Percentiles rank a stretch among this genome's conserved stretches.
Conservation (phyloP, 2,329 filamentous ascomycete genomes). For the Xylariales sp. region DNA sequence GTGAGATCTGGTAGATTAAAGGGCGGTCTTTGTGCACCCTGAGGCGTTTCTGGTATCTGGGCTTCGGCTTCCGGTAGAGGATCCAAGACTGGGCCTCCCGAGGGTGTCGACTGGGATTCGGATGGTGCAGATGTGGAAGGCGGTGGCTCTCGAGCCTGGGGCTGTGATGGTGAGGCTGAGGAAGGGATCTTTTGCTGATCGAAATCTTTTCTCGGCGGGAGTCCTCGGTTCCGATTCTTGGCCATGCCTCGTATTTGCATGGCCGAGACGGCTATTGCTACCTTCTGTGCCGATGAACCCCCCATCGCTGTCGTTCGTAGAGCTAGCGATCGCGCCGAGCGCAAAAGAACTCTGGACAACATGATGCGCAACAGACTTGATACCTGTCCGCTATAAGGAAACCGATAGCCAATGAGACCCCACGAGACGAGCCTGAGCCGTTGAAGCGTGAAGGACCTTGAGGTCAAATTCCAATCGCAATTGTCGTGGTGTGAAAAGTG, state of each 20-base stretch:
- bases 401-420: no score
- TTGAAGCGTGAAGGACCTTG: background rate
- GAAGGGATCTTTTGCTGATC: conserved; percentile 9
- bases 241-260: conserved; percentile 42
- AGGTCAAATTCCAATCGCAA: no score
- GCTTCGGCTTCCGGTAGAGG: conserved; percentile 5
- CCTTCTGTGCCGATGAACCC: conserved; percentile 23
- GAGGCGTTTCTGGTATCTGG: conserved; percentile 17
- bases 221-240: conserved; percentile 30
- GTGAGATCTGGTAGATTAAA: conserved; percentile 73
- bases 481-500: background rate
- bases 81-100: no score
- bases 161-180: conserved; percentile 12
- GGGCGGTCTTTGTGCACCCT: conserved; percentile 41
- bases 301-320: conserved; percentile 22
- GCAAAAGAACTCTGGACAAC: conserved; percentile 34
- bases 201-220: conserved; percentile 16
- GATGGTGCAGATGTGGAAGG: background rate
- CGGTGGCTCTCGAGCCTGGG: conserved; percentile 10
- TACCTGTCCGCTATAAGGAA: no score
- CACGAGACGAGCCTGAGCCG: no score
- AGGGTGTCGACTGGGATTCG: conserved; percentile 1
- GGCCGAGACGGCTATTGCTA: conserved; percentile 24
- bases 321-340: conserved; percentile 29
- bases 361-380: conserved; percentile 22